phyloP scores from a whole-genome alignment of 805 yeast species.

The Nakazawaea ishiwadae region DNA sequence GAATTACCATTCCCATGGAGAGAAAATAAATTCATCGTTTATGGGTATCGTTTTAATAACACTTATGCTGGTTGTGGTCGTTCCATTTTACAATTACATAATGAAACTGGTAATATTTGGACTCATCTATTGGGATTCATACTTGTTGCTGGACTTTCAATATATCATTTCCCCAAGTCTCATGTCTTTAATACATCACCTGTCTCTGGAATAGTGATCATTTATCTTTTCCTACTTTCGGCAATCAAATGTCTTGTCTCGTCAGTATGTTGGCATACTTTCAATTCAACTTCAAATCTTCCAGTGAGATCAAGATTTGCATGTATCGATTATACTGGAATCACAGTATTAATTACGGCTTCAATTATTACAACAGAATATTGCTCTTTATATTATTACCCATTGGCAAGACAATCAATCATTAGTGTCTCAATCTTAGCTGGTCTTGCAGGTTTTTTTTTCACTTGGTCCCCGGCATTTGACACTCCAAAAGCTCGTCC shows the following conservation, averaged over 20 bases:
- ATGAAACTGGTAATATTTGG: constrained; percentile 93
- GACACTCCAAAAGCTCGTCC: constrained; percentile 84
- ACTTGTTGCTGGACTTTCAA: constrained; percentile 48
- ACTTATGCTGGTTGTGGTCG: constrained; percentile 54
- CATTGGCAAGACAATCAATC: constrained; percentile 40
- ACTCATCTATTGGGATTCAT: constrained; percentile 74
- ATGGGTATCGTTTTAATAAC: constrained; percentile 81
- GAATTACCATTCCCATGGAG: constrained; percentile 92
- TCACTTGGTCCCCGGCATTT: constrained; percentile 91
- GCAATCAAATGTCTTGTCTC: constrained; percentile 73
- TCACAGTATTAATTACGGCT: constrained; percentile 83
- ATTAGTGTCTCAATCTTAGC: constrained; percentile 58
- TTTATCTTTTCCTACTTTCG: constrained; percentile 59
- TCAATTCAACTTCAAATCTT: constrained; percentile 67
- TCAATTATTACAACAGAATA: constrained; percentile 86
- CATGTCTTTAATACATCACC: constrained; percentile 39
- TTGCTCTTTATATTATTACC: constrained; percentile 63
- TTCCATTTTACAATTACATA: constrained; percentile 65
- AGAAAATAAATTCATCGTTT: constrained; percentile 79
- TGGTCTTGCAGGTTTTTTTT: constrained; percentile 66
- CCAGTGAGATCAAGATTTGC: constrained; percentile 70
- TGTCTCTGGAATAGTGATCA: constrained; percentile 45
- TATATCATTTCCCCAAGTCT: constrained; percentile 62
- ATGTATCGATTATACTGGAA: constrained; percentile 93
- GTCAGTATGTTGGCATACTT: constrained; percentile 90